Evolutionary conservation across 2,329 filamentous ascomycete species (phyloP), one percentile per base, ranked within the genome.

Genomic region (Metarhizium sp.): DNA sequence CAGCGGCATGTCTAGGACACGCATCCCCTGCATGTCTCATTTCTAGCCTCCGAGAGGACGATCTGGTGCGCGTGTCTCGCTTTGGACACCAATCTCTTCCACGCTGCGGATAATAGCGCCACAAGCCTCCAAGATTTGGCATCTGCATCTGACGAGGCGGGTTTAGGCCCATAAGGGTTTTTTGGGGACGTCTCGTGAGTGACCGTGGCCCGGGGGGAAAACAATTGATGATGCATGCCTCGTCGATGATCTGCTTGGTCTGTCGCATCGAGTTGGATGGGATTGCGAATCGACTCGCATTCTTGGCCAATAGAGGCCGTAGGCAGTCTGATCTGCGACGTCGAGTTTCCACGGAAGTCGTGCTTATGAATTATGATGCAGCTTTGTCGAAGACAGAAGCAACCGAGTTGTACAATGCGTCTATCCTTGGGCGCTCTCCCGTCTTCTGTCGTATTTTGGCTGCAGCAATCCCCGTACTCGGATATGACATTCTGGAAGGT

Each of bases 21-120:
- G 62, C 65, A 63, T 61, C 57, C 58, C 46, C 59, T 61, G 60
- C 62, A 66, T 72, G 71, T 73, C 70, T 73, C 63, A 68, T 63
- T 67, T 59, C 52, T 52, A 59, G 38, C 51, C 64, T 69, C 55
- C 66, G 64, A 71, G 61, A 71, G 70, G 68, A 49, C 66, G 58
- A 68, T 69, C 63, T 65, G 55, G 47, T 46, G 50, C 58, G 58
- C 55, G 55, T 62, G 62, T 63, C 59, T 63, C 58, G 61, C 55
- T 57, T 60, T 45, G 4, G 32, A 53, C 54, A 36, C 50, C 50
- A 47, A 42, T 40, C 46, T 47, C 66, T 64, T 59, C 2, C 43
- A 34, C 8, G 30, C 25, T 48, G 43, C 47, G 53, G 51, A 46
- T 42, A 54, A 50, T 42, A 46, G 52, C 55, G 51, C 55, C 57